Evolutionary conservation across 768 basidiomycete species (phyloP).

Genomic region (Amanita rubescens): DNA sequence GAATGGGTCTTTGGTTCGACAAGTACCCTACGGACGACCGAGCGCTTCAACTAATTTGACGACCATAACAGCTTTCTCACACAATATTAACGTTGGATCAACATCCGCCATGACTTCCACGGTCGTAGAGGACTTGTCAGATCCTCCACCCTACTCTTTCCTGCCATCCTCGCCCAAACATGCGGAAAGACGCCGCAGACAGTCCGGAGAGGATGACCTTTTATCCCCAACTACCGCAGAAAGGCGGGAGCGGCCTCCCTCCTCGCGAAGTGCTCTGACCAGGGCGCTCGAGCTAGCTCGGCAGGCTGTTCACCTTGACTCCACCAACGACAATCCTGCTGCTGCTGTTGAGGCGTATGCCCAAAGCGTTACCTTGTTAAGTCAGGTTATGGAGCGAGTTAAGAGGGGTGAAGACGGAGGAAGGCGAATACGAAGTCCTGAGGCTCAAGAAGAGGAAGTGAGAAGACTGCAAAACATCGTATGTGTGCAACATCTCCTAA

Average conservation of each 20-base stretch:
- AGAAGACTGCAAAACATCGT: conserved; percentile 82
- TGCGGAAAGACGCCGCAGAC: conserved; percentile 16
- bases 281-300: conserved; percentile 82
- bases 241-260: conserved; percentile 45
- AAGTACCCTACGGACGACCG: conserved; percentile 31
- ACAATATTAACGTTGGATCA: conserved; percentile 32
- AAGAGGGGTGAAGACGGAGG: conserved; percentile 77
- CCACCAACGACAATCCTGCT: conserved; percentile 81
- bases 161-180: conserved; percentile 31
- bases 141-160: conserved; percentile 50
- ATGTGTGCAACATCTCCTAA: conserved; percentile 24
- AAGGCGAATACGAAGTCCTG: conserved; percentile 64
- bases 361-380: conserved; percentile 77
- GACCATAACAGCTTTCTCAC: conserved; percentile 56
- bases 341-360: conserved; percentile 87
- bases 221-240: conserved; percentile 6
- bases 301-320: conserved; percentile 83
- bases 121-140: conserved; percentile 44
- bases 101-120: conserved; percentile 23
- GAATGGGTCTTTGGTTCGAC: conserved; percentile 21
- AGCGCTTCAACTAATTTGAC: conserved; percentile 42
- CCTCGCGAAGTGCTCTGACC: conserved; percentile 82
- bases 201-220: conserved; percentile 14
- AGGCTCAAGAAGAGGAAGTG: conserved; percentile 91
- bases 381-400: conserved; percentile 90